phyloP scores from a whole-genome alignment of 345 rosid genomes.

The Rubroshorea leprosula region DNA sequence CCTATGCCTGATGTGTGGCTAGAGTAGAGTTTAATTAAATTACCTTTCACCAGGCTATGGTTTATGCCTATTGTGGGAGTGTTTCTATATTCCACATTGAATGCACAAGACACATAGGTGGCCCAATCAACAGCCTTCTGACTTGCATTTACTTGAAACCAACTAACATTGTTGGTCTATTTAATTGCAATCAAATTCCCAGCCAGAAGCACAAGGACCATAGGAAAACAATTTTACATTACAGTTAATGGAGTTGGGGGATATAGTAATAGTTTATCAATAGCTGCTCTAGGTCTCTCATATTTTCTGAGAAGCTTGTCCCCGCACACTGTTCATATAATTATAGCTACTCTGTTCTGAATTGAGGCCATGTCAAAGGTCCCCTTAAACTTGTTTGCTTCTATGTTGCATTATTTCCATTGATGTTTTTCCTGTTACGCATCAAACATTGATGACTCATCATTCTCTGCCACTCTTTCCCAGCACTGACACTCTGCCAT shows the following conservation, averaged over 20 bases:
- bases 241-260: too few species aligned
- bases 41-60: too few species aligned
- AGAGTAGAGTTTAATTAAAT: too few species aligned
- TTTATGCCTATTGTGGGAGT: neutral
- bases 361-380: conserved; percentile 44
- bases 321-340: conserved; percentile 5
- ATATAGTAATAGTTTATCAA: too few species aligned
- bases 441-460: conserved; percentile 11
- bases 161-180: conserved; percentile 28
- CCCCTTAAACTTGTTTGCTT: conserved; percentile 10
- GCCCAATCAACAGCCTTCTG: conserved; percentile 27
- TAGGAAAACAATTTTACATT: too few species aligned
- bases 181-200: conserved; percentile 18
- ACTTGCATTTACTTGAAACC: conserved; percentile 45
- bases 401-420: conserved; percentile 4
- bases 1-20: too few species aligned
- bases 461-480: conserved; percentile 16
- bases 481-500: conserved; percentile 32
- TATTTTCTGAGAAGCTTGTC: conserved; percentile 4
- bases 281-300: too few species aligned
- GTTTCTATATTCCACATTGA: conserved; percentile 14
- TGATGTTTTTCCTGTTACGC: conserved; percentile 8
- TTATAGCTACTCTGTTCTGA: conserved; percentile 3
- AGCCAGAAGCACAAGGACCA: neutral
- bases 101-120: conserved; percentile 21